Base-by-base conservation (phyloP, 2,329 filamentous ascomycete species). In the Coniochaeta sp. region DNA sequence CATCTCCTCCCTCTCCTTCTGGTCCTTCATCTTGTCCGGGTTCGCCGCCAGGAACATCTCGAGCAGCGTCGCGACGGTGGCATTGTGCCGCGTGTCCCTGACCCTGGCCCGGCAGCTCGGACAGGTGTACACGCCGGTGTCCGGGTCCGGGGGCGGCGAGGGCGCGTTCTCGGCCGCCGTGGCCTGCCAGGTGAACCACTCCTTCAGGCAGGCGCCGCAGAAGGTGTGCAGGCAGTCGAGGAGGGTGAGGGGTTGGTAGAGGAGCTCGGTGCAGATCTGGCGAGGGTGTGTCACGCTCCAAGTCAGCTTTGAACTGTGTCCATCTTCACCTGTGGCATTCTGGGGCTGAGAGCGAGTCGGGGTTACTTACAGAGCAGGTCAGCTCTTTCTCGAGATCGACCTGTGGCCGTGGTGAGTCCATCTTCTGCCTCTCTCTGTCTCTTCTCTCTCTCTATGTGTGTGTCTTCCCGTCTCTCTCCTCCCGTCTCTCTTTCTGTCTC, bases 211-310 rank as follows among this genome's bases (percentile, higher is more conserved):
- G 43, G 90, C 89, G 64, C 93, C 95, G 78, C 95, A 99, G 75
- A 96, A 99, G 54, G 93, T 97, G 76, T 96, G 92, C 52, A 96
- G 84, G 72, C 92, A 96, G 78, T 96, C 91, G 73, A 96, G 89
- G 57, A 96, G 86, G 31, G 92, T 96, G 64, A 96, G 82, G 36
- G 93, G 92, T 73, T 96, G 90, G 76, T 91, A 96, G 64, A 96
- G 86, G 65, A 96, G 84, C 74, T 98, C 95, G 67, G 93, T 96
- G 80, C 95, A 99, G 70, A 99, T 99, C 93, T 97, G n/a, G n/a
- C n/a, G n/a, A n/a, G n/a, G n/a, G 59, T 33, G 31, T 33, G 31
- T 33, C n/a, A 33, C 31, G 31, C 11, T 33, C 31, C 31, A 33
- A n/a, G 31, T 33, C 31, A 33, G 31, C 31, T 36, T 14, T 36